Evolutionary conservation across 495 filamentous ascomycete genomes (phyloP).

Genomic region (Durotheca rogersii): DNA sequence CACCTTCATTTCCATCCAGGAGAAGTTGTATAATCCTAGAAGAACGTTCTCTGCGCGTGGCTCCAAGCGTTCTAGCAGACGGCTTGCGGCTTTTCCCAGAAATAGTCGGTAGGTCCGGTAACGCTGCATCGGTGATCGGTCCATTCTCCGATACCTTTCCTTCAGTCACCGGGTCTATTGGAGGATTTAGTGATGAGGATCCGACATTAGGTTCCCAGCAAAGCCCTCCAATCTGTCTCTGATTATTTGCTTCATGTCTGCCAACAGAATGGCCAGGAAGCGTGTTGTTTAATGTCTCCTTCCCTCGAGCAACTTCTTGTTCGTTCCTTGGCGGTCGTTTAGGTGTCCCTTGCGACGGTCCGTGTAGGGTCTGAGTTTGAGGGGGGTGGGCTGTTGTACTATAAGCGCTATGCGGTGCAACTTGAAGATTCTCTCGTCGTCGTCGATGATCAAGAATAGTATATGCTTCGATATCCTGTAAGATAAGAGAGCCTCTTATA

Average conservation of each 20-base stretch:
- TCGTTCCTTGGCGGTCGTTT: background rate
- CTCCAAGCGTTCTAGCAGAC: conserved; percentile 22
- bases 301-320: background rate
- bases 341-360: background rate
- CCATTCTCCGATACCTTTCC: background rate
- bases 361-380: conserved; percentile 2
- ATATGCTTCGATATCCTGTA: conserved; percentile 33
- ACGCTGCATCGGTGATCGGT: background rate
- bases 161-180: too few relatives aligned
- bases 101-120: background rate
- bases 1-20: conserved; percentile 65
- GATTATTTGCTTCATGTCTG: background rate
- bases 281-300: background rate
- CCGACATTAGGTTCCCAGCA: too few relatives aligned
- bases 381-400: background rate
- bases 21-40: conserved; percentile 69
- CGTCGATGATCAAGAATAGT: conserved; percentile 28
- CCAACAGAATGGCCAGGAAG: too few relatives aligned
- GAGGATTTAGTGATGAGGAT: too few relatives aligned
- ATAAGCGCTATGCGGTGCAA: background rate
- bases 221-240: background rate
- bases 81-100: conserved; percentile 8
- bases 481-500: conserved; percentile 15
- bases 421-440: conserved; percentile 12
- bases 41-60: conserved; percentile 28